Evolutionary conservation across 1,284 basidiomycete species (phyloP).

Genomic region (Mycena sp.): DNA sequence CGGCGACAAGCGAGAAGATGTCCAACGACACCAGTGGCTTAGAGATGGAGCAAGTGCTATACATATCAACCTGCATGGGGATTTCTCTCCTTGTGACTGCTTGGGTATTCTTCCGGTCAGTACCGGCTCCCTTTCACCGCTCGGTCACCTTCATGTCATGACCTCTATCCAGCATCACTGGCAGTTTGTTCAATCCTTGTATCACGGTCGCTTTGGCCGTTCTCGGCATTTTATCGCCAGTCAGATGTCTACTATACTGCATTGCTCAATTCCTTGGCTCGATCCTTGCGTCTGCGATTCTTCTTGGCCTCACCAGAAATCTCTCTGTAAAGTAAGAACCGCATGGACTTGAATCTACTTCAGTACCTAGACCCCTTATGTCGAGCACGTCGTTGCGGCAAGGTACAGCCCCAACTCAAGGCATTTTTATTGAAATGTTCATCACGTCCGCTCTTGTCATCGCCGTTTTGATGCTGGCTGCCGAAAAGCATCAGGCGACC

Average conservation of each 20-base stretch:
- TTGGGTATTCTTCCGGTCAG: slow-evolving; percentile 76
- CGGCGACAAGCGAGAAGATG: slow-evolving; percentile 46
- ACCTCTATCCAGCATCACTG: slow-evolving; percentile 54
- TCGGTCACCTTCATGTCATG: background rate
- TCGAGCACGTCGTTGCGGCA: slow-evolving; percentile 56
- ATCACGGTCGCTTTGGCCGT: slow-evolving; percentile 71
- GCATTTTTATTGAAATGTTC: slow-evolving; percentile 80
- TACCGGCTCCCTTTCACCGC: background rate
- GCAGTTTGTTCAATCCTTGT: slow-evolving; percentile 77
- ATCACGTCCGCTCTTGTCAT: slow-evolving; percentile 67
- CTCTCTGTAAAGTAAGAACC: slow-evolving; percentile 66
- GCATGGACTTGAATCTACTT: too few relatives aligned
- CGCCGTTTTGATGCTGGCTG: slow-evolving; percentile 74
- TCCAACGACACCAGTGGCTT: slow-evolving; percentile 40
- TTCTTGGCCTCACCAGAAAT: slow-evolving; percentile 66
- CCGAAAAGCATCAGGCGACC: slow-evolving; percentile 74
- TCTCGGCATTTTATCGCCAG: slow-evolving; percentile 65
- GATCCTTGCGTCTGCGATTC: slow-evolving; percentile 67
- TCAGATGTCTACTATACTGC: slow-evolving; percentile 70
- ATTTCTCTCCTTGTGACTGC: slow-evolving; percentile 73
- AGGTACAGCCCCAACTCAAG: slow-evolving; percentile 61
- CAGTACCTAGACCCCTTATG: too few relatives aligned
- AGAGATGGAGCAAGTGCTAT: slow-evolving; percentile 57
- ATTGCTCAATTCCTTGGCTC: slow-evolving; percentile 72
- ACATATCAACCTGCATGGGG: slow-evolving; percentile 72